phyloP scores from a whole-genome alignment of 441 rosid species.

The Eutrema salsugineum region DNA sequence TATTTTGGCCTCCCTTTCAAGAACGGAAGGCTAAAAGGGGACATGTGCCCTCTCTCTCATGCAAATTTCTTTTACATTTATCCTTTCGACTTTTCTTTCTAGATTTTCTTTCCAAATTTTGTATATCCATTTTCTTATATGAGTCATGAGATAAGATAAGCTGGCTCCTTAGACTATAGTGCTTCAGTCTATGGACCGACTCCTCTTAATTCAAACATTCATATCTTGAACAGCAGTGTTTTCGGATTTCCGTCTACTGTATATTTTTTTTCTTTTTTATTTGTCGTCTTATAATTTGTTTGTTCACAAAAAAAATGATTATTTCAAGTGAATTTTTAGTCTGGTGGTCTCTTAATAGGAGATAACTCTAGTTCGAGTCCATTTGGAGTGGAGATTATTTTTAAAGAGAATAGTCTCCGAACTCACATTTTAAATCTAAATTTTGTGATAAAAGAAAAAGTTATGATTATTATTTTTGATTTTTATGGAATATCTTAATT shows the following conservation, averaged over 20 bases:
- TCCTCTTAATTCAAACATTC: constrained; percentile 22
- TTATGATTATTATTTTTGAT: neutral
- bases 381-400: no score
- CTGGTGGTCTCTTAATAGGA: no score
- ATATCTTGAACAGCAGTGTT: constrained; percentile 30
- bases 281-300: neutral
- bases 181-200: constrained; percentile 30
- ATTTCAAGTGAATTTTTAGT: no score
- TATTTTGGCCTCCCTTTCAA: constrained; percentile 34
- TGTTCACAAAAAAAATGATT: neutral
- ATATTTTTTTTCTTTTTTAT: neutral
- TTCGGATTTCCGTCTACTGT: constrained; percentile 24
- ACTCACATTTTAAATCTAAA: no score
- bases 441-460: no score
- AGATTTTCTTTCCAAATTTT: constrained; percentile 9
- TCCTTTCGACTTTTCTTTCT: neutral
- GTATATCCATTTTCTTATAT: constrained; percentile 1
- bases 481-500: neutral
- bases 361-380: no score
- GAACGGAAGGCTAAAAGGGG: constrained; percentile 36
- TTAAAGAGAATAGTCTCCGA: no score
- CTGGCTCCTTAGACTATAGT: constrained; percentile 21
- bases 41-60: constrained; percentile 38
- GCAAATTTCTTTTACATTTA: constrained; percentile 27
- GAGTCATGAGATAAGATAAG: constrained; percentile 26